Evolutionary conservation across 2,329 filamentous ascomycete species (phyloP), one percentile per base, ranked within the genome.

Genomic region (Epichloe typhina): DNA sequence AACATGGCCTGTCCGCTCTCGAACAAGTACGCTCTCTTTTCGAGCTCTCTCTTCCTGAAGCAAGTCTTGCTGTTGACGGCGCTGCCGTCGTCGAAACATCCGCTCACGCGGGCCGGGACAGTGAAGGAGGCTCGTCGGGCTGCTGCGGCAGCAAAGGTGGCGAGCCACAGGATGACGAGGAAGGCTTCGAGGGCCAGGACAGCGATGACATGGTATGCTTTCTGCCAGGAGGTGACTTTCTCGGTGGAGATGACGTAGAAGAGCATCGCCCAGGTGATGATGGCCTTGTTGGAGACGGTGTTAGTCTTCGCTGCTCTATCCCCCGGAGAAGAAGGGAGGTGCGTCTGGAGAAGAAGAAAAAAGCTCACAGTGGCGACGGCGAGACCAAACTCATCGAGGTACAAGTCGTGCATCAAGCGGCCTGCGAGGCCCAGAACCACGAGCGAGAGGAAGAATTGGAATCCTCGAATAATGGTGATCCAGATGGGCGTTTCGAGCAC

Each of bases 121-220:
- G 54, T 59, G 57, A 70, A 74, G 17, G 53, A 53, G 36, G 64
- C 62, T 33, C 72, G 67, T 48, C 57, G 61, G 19, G 67, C 64
- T 8, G 72, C 72, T 13, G 64, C 64, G 26, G 70, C 65, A 15
- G 66, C 66, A 52, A 63, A 69, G n/a, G 67, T 65, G 0, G 70
- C 65, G 17, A 76, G 68, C 73, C 73, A 76, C 49, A 76, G 64
- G 51, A 76, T 56, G 45, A 70, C 57, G 60, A 75, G 62, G 42
- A 74, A 59, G 4, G 58, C 64, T 44, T 75, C 72, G 21, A 75
- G 62, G 13, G 61, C 61, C 7, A 75, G 59, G 9, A 73, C 62
- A 40, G 71, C 72, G 55, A 69, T 64, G 51, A 73, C 64, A 54
- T 74, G 68, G 56, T 76, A 74, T 17, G 61, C 57, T 1, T 49